Conservation (phyloP, 2,329 filamentous ascomycete species). For the Teratosphaeria gauchensis region DNA sequence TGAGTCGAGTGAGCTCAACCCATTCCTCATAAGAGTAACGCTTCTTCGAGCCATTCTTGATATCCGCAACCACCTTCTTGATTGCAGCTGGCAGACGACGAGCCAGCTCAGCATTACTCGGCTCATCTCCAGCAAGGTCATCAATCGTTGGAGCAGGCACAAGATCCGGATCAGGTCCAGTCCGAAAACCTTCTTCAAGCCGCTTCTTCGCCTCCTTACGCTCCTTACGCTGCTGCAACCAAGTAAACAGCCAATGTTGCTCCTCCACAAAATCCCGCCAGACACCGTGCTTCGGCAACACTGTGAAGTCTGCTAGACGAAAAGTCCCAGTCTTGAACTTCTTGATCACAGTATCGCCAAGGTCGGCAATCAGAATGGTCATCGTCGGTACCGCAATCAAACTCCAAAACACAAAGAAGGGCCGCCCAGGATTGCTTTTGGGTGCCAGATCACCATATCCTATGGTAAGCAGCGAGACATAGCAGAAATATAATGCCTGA, state of each 20-base stretch:
- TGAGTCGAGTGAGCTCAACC: conserved; percentile 72
- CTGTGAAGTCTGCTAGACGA: conserved; percentile 53
- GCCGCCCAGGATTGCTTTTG: conserved; percentile 64
- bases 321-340: conserved; percentile 55
- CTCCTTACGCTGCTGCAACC: conserved; percentile 28
- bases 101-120: conserved; percentile 51
- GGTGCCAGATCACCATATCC: conserved; percentile 69
- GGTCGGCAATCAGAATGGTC: conserved; percentile 75
- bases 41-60: conserved; percentile 48
- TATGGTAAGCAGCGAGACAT: conserved; percentile 72
- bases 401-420: conserved; percentile 92
- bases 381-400: conserved; percentile 77
- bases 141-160: conserved; percentile 28
- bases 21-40: conserved; percentile 75
- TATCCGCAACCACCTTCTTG: conserved; percentile 52
- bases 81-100: conserved; percentile 60
- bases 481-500: conserved; percentile 74
- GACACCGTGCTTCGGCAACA: conserved; percentile 53
- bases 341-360: conserved; percentile 70
- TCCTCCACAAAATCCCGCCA: conserved; percentile 43
- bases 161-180: conserved; percentile 26
- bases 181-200: conserved; percentile 38
- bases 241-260: conserved; percentile 34
- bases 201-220: conserved; percentile 25
- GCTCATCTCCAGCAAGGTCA: conserved; percentile 34